Evolutionary conservation across 192 early-diverging fungal genomes (phyloP), one percentile per base, ranked within the genome.

Genomic region (Phycomyces nitens): DNA sequence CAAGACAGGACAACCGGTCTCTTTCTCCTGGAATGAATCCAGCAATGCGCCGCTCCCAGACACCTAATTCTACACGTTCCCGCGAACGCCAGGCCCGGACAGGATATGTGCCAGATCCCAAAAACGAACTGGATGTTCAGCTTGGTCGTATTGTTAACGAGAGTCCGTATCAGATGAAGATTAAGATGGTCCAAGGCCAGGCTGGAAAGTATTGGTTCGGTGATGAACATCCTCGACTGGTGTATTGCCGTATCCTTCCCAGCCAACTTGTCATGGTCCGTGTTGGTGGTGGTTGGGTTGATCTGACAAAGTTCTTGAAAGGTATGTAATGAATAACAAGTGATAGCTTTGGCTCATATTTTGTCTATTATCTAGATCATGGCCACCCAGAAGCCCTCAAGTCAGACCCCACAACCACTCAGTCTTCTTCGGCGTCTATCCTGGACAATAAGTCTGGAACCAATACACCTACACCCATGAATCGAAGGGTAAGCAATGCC

Each of bases 131-230:
- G 26, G 85, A 86, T 68, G 75, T 78, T 16, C 82, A 84, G 58
- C 76, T 85, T 3, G 85, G 76, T 3, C 63, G 70, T 22, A 79
- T 86, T 21, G 80, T 86, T 7, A 86, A 86, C 39, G 78, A 77
- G 8, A 82, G 78, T 39, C 82, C 82, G 7, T 77, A 74, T 56
- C 61, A 64, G 12, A 74, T 85, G 16, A 70, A 76, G 14, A 70
- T 80, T n/a, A 76, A 71, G 14, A 67, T 64, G 60, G 76, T 86
- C 3, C 73, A 60, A 50, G 77, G 78, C 16, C 78, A 86, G 39
- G 70, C 74, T 24, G 84, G 84, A 58, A 84, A 86, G 55, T 87
- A 87, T 70, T 79, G 82, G 74, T 87, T 87, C 75, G 85, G 85
- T 50, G 85, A 87, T 60, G 71, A 82, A 18, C 78, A 85, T 42